These are phyloP conservation scores for Eutypella sp. DNA, from an alignment of 2,329 filamentous ascomycete genomes.

Conservation along the genomic window DNA sequence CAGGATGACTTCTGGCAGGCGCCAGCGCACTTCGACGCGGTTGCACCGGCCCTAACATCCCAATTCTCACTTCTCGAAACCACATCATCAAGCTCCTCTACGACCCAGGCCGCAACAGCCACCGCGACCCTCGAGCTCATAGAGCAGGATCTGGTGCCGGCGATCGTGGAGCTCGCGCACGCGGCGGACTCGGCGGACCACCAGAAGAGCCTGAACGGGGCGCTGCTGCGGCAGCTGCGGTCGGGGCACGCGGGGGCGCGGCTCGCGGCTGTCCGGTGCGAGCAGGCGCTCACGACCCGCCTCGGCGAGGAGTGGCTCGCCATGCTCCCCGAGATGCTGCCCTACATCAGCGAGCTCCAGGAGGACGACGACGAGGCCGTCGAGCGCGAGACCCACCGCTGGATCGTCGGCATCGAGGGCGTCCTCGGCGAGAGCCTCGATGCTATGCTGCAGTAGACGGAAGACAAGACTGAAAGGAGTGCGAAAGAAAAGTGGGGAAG, in stretches of 20 bases:
- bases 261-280: conserved; percentile 74
- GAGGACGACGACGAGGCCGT: conserved; percentile 95
- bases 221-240: conserved; percentile 73
- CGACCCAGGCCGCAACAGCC: not conserved
- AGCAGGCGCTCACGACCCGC: conserved; percentile 72
- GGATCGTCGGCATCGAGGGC: conserved; percentile 86
- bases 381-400: conserved; percentile 80
- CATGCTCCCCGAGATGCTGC: conserved; percentile 90
- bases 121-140: conserved; percentile 21
- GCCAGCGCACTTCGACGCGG: conserved; percentile 74
- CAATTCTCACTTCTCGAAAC: conserved; percentile 53
- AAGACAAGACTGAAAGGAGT: not conserved
- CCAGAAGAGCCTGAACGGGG: conserved; percentile 80
- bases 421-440: conserved; percentile 88
- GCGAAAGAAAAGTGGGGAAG: too few species aligned
- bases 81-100: conserved; percentile 19
- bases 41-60: conserved; percentile 63
- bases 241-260: conserved; percentile 67
- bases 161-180: conserved; percentile 73
- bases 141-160: conserved; percentile 57
- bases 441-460: conserved; percentile 74
- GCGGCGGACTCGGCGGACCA: conserved; percentile 83
- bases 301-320: conserved; percentile 92
- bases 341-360: conserved; percentile 90
- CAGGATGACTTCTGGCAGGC: conserved; percentile 96